Evolutionary conservation across 495 filamentous ascomycete species (phyloP).

Genomic region (Hypoxylon fragiforme): DNA sequence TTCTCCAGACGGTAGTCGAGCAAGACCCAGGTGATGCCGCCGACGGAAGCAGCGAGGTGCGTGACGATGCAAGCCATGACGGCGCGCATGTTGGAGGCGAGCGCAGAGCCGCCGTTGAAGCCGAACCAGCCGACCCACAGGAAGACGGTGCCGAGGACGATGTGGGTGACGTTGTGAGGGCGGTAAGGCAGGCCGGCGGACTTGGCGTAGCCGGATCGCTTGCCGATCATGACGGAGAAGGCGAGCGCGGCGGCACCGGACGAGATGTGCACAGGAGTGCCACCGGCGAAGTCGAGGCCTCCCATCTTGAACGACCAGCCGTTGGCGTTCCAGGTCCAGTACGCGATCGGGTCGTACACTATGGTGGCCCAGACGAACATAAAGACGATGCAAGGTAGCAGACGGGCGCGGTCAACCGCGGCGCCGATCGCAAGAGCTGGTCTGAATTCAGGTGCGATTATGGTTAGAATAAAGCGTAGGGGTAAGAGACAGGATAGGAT

Average conservation of each 20-base stretch:
- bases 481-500: too few relatives aligned
- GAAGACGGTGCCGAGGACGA: slow-evolving; percentile 90
- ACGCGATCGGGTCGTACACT: slow-evolving; percentile 83
- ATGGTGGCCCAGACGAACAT: slow-evolving; percentile 87
- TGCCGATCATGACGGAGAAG: slow-evolving; percentile 83
- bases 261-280: slow-evolving; percentile 85
- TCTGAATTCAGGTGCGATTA: slow-evolving; percentile 40
- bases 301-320: slow-evolving; percentile 78
- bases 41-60: slow-evolving; percentile 89
- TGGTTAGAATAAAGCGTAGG: slow-evolving; percentile 6
- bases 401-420: slow-evolving; percentile 78
- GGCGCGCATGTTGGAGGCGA: slow-evolving; percentile 93
- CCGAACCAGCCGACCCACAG: slow-evolving; percentile 99
- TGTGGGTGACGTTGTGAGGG: slow-evolving; percentile 97
- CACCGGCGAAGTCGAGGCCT: slow-evolving; percentile 83
- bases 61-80: slow-evolving; percentile 98
- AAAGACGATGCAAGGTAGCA: slow-evolving; percentile 82
- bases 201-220: slow-evolving; percentile 76
- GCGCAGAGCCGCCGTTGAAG: slow-evolving; percentile 97
- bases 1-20: slow-evolving; percentile 92
- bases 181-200: slow-evolving; percentile 77
- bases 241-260: slow-evolving; percentile 79
- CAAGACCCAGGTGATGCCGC: slow-evolving; percentile 83
- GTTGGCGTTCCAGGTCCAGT: slow-evolving; percentile 87
- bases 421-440: slow-evolving; percentile 79